Base-by-base conservation (phyloP, 2,329 filamentous ascomycete genomes). In the Keithomyces neogunnii region DNA sequence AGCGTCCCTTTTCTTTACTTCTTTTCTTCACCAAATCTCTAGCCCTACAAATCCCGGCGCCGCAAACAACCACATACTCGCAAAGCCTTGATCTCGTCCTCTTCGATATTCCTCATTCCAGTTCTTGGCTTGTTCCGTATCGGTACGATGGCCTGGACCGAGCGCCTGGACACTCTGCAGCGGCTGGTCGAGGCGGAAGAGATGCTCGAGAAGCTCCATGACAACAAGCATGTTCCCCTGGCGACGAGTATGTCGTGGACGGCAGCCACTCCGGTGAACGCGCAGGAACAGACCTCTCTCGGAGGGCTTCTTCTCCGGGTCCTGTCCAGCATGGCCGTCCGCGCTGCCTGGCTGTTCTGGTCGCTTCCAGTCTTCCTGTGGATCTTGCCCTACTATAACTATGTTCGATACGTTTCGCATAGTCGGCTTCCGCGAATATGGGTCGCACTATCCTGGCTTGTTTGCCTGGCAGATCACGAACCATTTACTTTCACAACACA, bases 331-430 rank as follows among this genome's bases (percentile, higher is more conserved):
- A 13, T 33, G 13, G 8, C 45, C n/a, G 47, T 30, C 10, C 29
- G 30, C 6, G 4, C 49, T 31, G 33, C 44, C n/a, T 49, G 35
- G 42, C 4, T 31, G n/a, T 26, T 59, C 4, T 42, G 35, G 28
- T 36, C 6, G 4, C 40, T 46, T 5, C 8, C n/a, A 7, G 7
- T 53, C 4, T 4, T 58, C 33, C 42, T 53, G 40, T 47, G 49
- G 42, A 13, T 43, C 19, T 3, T 55, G 19, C 33, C 52, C 6
- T 50, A 50, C 35, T 26, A 44, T 3, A 19, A 53, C 36, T 32
- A 43, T 31, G 48, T 52, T n/a, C 53, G 47, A 6, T 31, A 28
- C 5, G 31, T 51, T 4, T 28, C 39, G 29, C 39, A 31, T 6
- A 42, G 29, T 9, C 9, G 9, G 11, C 13, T 50, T 5, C 42